Evolutionary conservation across 2,329 filamentous ascomycete genomes (phyloP).

Genomic region (Hypoxylon sp.): DNA sequence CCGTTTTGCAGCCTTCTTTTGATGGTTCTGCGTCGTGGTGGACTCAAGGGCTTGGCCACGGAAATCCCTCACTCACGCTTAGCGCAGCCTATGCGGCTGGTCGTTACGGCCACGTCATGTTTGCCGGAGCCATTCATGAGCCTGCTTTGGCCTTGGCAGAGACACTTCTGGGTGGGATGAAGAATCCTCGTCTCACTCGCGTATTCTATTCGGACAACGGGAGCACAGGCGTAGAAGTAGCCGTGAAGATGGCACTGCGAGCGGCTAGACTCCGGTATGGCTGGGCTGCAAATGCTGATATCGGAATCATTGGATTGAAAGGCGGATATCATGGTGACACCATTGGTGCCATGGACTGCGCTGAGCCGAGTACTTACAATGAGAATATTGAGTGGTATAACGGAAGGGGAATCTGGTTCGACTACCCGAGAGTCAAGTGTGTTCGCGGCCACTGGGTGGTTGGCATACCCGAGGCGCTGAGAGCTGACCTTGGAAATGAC

Average conservation of each 20-base stretch:
- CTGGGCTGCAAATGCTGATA: constrained; percentile 69
- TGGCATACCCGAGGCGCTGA: constrained; percentile 65
- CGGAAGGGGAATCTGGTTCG: constrained; percentile 84
- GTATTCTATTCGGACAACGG: constrained; percentile 89
- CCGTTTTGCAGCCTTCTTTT: constrained; percentile 74
- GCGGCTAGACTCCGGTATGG: constrained; percentile 76
- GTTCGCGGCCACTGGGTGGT: constrained; percentile 75
- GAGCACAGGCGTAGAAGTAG: constrained; percentile 86
- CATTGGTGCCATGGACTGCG: constrained; percentile 88
- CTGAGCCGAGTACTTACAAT: constrained; percentile 82
- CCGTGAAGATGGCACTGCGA: constrained; percentile 85
- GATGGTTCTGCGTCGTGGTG: constrained; percentile 92
- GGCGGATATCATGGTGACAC: constrained; percentile 91
- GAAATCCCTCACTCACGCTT: constrained; percentile 77
- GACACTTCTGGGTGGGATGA: constrained; percentile 68
- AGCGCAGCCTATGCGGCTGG: constrained; percentile 85
- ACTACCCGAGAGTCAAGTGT: constrained; percentile 80
- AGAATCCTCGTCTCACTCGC: constrained; percentile 74
- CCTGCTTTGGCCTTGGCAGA: constrained; percentile 79
- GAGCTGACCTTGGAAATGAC: constrained; percentile 59
- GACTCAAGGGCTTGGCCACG: constrained; percentile 89
- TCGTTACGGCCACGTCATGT: constrained; percentile 90
- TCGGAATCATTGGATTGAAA: constrained; percentile 80
- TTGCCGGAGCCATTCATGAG: constrained; percentile 82
- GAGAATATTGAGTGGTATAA: constrained; percentile 89